Base-by-base conservation (phyloP, 352 stramenopile species). In the Pythium guiyangense region DNA sequence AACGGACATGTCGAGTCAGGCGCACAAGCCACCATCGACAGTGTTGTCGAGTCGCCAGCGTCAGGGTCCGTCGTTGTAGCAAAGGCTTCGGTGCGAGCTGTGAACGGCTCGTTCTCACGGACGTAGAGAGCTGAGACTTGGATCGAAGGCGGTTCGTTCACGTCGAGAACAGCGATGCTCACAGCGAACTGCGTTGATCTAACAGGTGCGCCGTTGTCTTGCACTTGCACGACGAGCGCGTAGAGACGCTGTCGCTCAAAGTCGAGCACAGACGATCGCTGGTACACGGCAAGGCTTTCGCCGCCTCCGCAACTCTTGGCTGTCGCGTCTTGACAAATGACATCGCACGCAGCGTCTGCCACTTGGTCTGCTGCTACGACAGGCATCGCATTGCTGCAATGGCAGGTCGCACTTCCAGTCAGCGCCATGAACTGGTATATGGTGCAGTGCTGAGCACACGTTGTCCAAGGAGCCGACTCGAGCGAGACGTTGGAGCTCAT, bases 401-500 rank as follows among this genome's bases (percentile, higher is more conserved):
- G 64, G 15, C 67, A 74, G 3, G 61, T 60, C 9, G 29, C 39
- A 44, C 22, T 49, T 20, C 46, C 59, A 18, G 52, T 52, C 51
- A 74, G 31, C n/a, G 44, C 47, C 67, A 71, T 71, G 25, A 64
- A 66, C 55, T 71, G 67, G 9, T 18, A 60, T 15, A 51, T 47
- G 34, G 47, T 26, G 10, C 66, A 73, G 14, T 34, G 39, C 8
- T 49, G 29, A 12, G 59, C 63, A 52, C 67, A 74, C 4, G 40
- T 27, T 25, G 42, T 17, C 43, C 49, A 40, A 12, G 52, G 52
- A 6, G 43, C 20, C 5, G 43, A 15, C 22, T 29, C 42, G 10
- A 45, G 6, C 34, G 52, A 50, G 14, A 59, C n/a, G 22, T 59
- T 35, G 3, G 8, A 15, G 31, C 11, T 35, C 3, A 26, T 42